These are phyloP conservation scores for Saccharomyces hybrid DNA, from an alignment of 1,139 yeast species.

Conservation along the genomic window DNA sequence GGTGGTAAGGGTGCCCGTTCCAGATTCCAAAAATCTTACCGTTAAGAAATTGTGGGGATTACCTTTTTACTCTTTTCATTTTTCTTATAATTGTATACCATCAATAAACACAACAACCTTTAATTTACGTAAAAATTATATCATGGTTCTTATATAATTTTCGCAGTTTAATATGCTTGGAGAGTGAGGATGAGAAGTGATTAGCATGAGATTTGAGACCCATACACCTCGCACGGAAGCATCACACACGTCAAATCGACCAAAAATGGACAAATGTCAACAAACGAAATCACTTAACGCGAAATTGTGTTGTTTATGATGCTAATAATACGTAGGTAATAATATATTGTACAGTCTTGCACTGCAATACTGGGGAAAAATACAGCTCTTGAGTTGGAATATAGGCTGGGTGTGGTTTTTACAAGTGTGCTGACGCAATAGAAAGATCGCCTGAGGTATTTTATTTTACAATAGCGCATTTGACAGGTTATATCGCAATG, in stretches of 20 bases:
- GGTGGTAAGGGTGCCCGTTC: too few species aligned
- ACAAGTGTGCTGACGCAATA: not conserved
- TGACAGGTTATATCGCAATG: not conserved
- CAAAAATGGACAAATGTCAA: not conserved
- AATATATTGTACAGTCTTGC: not conserved
- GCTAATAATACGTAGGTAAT: not conserved
- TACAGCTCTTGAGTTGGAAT: not conserved
- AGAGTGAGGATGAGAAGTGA: too few species aligned
- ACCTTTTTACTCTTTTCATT: not conserved
- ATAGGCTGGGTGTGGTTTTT: not conserved
- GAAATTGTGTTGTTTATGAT: not conserved
- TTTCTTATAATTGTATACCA: constrained; percentile 1
- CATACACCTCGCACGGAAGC: not conserved
- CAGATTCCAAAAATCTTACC: too few species aligned
- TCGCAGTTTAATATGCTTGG: not conserved
- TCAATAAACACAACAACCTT: constrained; percentile 1
- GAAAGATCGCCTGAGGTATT: not conserved
- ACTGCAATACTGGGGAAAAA: not conserved
- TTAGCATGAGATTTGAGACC: not conserved
- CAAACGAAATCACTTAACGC: not conserved
- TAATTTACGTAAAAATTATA: not conserved
- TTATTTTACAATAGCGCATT: too few species aligned
- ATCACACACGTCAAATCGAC: not conserved
- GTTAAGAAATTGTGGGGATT: too few species aligned
- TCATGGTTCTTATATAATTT: not conserved